Percentiles rank a stretch among this genome's conserved stretches.
These are phyloP conservation scores for Alternaria atra DNA, from an alignment of 2,329 filamentous ascomycete genomes.

Conservation along the genomic window DNA sequence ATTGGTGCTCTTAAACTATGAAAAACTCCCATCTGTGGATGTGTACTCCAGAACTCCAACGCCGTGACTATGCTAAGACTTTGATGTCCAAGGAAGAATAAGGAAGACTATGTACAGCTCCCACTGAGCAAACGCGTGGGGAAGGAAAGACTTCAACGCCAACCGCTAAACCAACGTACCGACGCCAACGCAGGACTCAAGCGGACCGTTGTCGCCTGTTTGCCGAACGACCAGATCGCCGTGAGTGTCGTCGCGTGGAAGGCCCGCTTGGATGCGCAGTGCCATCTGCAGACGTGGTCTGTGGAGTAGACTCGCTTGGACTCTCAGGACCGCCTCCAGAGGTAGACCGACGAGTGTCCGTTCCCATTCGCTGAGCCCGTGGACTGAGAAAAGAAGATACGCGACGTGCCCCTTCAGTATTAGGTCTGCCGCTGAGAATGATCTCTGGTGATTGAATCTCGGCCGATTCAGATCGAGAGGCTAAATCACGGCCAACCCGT, in stretches of 20 bases:
- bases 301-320: slow-evolving; percentile 13
- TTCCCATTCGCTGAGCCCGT: background rate
- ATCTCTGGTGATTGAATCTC: background rate
- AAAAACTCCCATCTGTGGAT: slow-evolving; percentile 1
- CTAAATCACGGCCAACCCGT: background rate
- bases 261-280: slow-evolving; percentile 7
- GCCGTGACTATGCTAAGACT: slow-evolving; percentile 1
- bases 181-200: slow-evolving; percentile 10
- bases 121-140: slow-evolving; percentile 8
- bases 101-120: background rate
- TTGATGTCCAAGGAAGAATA: background rate
- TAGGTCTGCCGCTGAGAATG: slow-evolving; percentile 4
- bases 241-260: background rate
- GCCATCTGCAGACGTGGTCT: slow-evolving; percentile 3
- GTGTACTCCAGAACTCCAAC: background rate
- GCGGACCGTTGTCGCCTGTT: slow-evolving; percentile 10
- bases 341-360: slow-evolving; percentile 6
- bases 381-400: slow-evolving; percentile 8
- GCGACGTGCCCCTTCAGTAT: slow-evolving; percentile 2
- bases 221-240: slow-evolving; percentile 10
- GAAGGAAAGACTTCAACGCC: slow-evolving; percentile 1
- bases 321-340: slow-evolving; percentile 9
- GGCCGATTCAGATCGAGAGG: background rate
- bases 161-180: slow-evolving; percentile 3
- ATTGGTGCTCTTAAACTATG: background rate